Percentiles rank a stretch among this genome's conserved stretches.
phyloP scores from a whole-genome alignment of 371 early-diverging fungal species.

The Circinella umbellata region DNA sequence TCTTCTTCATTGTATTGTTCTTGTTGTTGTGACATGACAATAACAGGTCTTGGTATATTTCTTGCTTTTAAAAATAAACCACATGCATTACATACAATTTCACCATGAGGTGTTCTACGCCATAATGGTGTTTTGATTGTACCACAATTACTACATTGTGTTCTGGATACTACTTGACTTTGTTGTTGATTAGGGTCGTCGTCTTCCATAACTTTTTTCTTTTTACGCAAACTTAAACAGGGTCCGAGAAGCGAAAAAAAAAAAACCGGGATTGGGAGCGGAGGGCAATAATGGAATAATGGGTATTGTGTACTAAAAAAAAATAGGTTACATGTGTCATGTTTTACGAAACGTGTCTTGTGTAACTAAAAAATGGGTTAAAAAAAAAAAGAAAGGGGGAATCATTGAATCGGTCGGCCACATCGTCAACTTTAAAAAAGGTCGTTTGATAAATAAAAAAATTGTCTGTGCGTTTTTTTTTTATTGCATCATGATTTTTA shows the following conservation, averaged over 20 bases:
- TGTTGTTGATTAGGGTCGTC: conserved; percentile 1
- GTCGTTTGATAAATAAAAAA: no score
- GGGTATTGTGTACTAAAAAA: no score
- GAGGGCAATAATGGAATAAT: background rate
- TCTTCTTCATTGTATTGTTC: no score
- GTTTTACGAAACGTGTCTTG: no score
- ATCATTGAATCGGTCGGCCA: no score
- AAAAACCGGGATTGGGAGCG: background rate
- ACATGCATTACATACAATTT: conserved; percentile 91
- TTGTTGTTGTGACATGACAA: conserved; percentile 2
- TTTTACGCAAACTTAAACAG: background rate
- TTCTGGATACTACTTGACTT: conserved; percentile 15
- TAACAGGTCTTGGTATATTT: conserved; percentile 45
- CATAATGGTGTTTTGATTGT: conserved; percentile 90
- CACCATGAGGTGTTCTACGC: conserved; percentile 84
- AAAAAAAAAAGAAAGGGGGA: no score
- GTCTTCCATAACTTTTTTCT: background rate
- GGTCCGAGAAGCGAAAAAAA: no score
- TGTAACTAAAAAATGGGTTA: no score
- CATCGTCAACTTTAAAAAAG: no score
- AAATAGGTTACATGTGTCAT: no score
- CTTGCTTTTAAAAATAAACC: conserved; percentile 69
- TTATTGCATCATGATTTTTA: no score
- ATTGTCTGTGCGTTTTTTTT: no score
- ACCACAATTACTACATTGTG: conserved; percentile 80